Evolutionary conservation across 2,329 filamentous ascomycete genomes (phyloP).

Genomic region (Talaromyces atroroseus): DNA sequence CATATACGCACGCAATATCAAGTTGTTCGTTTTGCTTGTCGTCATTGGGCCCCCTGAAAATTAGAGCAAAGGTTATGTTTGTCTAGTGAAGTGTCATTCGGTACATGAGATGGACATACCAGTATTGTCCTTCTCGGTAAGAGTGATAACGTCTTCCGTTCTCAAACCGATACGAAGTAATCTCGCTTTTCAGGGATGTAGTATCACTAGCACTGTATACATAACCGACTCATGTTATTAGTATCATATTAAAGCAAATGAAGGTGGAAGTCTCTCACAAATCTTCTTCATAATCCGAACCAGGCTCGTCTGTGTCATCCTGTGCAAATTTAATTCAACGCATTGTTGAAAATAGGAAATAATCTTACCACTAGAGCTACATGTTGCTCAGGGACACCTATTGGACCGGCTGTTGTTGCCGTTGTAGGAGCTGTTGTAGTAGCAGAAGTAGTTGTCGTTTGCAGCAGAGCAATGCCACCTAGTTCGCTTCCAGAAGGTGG

Average conservation of each 20-base stretch:
- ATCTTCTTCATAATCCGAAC: conserved; percentile 7
- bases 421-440: background rate
- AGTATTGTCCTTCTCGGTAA: conserved; percentile 17
- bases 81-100: background rate
- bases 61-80: background rate
- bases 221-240: background rate
- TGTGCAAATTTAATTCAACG: background rate
- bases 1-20: conserved; percentile 1
- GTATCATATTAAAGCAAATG: background rate
- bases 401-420: background rate
- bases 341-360: background rate
- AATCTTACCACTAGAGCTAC: background rate
- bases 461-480: background rate
- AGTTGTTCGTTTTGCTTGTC: conserved; percentile 7
- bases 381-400: background rate
- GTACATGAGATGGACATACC: background rate
- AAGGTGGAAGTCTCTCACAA: background rate
- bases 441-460: background rate
- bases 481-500: background rate
- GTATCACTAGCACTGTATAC: conserved; percentile 13
- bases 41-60: conserved; percentile 10
- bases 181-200: conserved; percentile 17
- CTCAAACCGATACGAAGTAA: conserved; percentile 20
- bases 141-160: conserved; percentile 30
- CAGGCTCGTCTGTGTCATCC: background rate